Conservation (phyloP, 2,329 filamentous ascomycete genomes). For the Calonectria naviculata region DNA sequence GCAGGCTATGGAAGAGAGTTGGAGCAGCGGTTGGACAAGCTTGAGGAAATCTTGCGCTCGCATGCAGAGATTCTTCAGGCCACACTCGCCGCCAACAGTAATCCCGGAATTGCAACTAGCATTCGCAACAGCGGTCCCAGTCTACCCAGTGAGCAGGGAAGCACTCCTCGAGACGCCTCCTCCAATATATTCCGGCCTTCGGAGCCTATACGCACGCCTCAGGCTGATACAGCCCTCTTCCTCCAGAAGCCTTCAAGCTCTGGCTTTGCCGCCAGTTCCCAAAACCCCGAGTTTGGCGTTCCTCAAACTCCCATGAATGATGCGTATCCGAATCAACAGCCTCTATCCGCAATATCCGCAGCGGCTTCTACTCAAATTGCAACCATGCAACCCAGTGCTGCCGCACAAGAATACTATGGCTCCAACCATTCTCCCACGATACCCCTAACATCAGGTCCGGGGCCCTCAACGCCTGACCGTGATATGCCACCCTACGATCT, state of each 20-base stretch:
- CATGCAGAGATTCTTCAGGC: constrained; percentile 76
- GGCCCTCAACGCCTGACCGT: constrained; percentile 58
- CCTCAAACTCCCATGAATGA: constrained; percentile 61
- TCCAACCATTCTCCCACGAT: constrained; percentile 66
- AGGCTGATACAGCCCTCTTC: constrained; percentile 70
- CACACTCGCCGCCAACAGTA: constrained; percentile 55
- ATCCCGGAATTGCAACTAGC: constrained; percentile 50
- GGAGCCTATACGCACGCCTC: constrained; percentile 62
- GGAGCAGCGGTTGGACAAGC: constrained; percentile 76
- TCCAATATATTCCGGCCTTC: constrained; percentile 59
- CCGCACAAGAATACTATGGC: constrained; percentile 63
- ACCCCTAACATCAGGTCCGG: constrained; percentile 58
- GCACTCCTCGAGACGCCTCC: constrained; percentile 62
- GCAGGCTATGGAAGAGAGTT: constrained; percentile 79
- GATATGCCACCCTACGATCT: constrained; percentile 81
- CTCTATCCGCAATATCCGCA: constrained; percentile 51
- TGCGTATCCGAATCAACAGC: constrained; percentile 58
- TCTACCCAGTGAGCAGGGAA: constrained; percentile 66
- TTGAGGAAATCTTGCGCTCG: constrained; percentile 73
- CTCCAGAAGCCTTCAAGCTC: constrained; percentile 67
- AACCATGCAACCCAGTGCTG: constrained; percentile 51
- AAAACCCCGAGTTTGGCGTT: constrained; percentile 63
- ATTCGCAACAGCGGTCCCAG: constrained; percentile 62
- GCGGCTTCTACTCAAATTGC: constrained; percentile 48
- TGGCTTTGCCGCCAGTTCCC: constrained; percentile 54